A percentile compares a stretch with the other conserved stretches of the same genome.
Evolutionary conservation across 768 basidiomycete species (phyloP).

Genomic region (Lyophyllum atratum): DNA sequence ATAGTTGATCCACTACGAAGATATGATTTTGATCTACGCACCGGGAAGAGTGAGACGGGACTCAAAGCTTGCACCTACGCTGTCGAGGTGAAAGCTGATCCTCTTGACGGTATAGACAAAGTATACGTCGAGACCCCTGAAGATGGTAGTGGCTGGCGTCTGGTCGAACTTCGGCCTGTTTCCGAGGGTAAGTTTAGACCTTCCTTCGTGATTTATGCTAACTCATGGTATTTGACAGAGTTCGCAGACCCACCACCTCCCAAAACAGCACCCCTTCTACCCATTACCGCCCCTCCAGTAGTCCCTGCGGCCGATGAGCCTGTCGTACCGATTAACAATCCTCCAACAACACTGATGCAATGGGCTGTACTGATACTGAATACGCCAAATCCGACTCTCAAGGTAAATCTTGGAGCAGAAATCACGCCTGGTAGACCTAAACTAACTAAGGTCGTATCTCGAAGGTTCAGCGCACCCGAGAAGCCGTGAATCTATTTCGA

Average conservation of each 20-base stretch:
- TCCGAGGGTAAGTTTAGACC: slow-evolving; percentile 56
- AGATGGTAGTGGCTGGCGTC: slow-evolving; percentile 53
- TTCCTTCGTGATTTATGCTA: neutral
- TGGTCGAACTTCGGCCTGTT: slow-evolving; percentile 70
- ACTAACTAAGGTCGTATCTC: neutral
- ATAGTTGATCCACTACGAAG: slow-evolving; percentile 30
- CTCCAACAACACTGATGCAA: slow-evolving; percentile 71
- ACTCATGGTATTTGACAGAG: slow-evolving; percentile 30
- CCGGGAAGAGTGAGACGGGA: slow-evolving; percentile 71
- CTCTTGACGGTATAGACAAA: slow-evolving; percentile 38
- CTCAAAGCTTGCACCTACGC: slow-evolving; percentile 67
- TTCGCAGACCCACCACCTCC: slow-evolving; percentile 69
- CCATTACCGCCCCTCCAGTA: slow-evolving; percentile 10
- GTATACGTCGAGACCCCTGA: slow-evolving; percentile 66
- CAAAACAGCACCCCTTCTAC: slow-evolving; percentile 18
- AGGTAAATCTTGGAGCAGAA: slow-evolving; percentile 34
- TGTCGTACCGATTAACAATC: slow-evolving; percentile 46
- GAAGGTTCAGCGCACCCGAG: slow-evolving; percentile 68
- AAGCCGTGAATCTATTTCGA: slow-evolving; percentile 68
- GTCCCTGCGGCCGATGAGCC: slow-evolving; percentile 35
- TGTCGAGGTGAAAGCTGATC: slow-evolving; percentile 49
- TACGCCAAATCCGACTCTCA: slow-evolving; percentile 67
- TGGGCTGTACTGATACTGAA: slow-evolving; percentile 82
- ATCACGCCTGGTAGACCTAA: neutral
- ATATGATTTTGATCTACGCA: slow-evolving; percentile 73